A percentile compares a stretch with the other conserved stretches of the same genome.
Evolutionary conservation across 2,329 filamentous ascomycete genomes (phyloP).

Genomic region (Ophiognomonia clavigignenti-juglandacearum): DNA sequence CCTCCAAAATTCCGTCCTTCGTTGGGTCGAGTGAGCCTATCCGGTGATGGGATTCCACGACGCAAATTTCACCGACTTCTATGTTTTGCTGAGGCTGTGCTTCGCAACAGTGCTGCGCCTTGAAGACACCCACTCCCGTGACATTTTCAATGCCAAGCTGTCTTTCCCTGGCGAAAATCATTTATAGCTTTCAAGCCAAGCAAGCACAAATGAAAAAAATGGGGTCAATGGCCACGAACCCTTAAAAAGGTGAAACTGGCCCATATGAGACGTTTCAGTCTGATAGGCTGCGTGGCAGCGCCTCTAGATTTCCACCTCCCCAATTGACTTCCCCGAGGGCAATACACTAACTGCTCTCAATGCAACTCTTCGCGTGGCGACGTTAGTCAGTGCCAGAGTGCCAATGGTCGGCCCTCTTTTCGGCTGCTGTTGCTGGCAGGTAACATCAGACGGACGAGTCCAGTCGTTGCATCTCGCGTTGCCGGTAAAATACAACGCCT

Average conservation of each 20-base stretch:
- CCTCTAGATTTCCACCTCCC: too few relatives aligned
- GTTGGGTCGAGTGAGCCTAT: too few relatives aligned
- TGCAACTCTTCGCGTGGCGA: not conserved
- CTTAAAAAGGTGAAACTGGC: not conserved
- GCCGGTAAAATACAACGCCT: not conserved
- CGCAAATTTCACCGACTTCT: too few relatives aligned
- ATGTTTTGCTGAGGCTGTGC: too few relatives aligned
- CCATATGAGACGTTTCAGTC: not conserved
- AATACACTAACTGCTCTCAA: not conserved
- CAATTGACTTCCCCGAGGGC: not conserved
- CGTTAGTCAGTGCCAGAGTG: not conserved
- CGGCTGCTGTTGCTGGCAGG: not conserved
- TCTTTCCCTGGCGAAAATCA: not conserved
- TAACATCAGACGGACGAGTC: not conserved
- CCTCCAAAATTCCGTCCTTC: too few relatives aligned
- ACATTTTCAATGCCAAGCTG: not conserved
- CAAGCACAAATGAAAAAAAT: too few relatives aligned
- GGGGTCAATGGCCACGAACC: not conserved
- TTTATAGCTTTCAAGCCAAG: too few relatives aligned
- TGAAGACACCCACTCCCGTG: not conserved
- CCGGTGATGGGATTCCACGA: too few relatives aligned
- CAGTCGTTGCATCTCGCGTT: not conserved
- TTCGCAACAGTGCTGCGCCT: not conserved
- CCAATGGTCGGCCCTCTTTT: not conserved
- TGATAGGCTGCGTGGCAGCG: not conserved